Base-by-base conservation (phyloP, 371 early-diverging fungal species). In the Mucor plumbeus region DNA sequence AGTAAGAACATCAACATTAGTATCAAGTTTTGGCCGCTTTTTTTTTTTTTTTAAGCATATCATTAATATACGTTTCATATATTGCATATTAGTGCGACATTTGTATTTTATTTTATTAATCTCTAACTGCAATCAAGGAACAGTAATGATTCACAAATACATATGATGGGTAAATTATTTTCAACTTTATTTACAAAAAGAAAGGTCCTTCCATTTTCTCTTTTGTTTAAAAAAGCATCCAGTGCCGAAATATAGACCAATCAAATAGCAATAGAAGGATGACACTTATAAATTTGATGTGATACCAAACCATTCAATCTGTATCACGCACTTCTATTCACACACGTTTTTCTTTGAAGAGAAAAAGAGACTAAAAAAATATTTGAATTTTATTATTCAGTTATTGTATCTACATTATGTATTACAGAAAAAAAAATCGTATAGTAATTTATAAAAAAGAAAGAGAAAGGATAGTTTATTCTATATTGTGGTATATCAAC, bases 381-480 rank as follows among this genome's bases (percentile, higher is more conserved):
- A 44, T 26, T 26, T 2, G 9, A 38, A 38, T 38, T 38, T 38
- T 7, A 9, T n/a, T n/a, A n/a, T n/a, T n/a, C n/a, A n/a, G n/a
- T n/a, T n/a, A n/a, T 38, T 38, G n/a, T 55, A 33, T 33, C 3
- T 1, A 26, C 26, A 26, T n/a, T n/a, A 35, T 35, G 55, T 31
- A n/a, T 21, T 55, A 55, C 33, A 55, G 55, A 55, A 55, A 55
- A 34, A 55, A 55, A 34, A 55, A 43, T 17, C 44, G 26, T 50
- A 50, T 50, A 5, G 9, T 5, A 13, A 50, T 19, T 50, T 50
- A 13, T 21, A 50, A 50, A 50, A 33, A 15, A 54, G 17, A n/a
- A n/a, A 50, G 17, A 9, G 55, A 55, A 55, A 55, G 55, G 13
- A 34, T 9, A 21, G 50, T 50, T 50, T 50, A 50, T 50, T 50